These are phyloP conservation scores for Fusarium sp. DNA, from an alignment of 2,329 filamentous ascomycete genomes.

Conservation along the genomic window DNA sequence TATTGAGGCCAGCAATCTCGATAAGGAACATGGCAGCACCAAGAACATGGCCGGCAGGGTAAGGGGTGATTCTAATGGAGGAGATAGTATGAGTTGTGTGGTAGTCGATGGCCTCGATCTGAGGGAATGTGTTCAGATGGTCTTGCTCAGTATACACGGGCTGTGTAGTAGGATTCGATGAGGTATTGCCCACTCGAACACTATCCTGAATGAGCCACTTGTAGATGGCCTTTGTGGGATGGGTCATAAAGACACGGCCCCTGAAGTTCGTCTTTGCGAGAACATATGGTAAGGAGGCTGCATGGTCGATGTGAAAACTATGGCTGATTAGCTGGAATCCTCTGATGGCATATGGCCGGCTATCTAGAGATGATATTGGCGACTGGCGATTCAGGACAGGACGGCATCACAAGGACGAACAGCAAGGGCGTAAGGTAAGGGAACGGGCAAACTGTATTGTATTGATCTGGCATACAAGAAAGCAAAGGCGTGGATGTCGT, in stretches of 20 bases:
- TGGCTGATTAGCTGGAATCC: conserved; percentile 39
- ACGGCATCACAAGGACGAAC: conserved; percentile 41
- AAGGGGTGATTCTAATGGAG: conserved; percentile 95
- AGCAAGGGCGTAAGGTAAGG: conserved; percentile 37
- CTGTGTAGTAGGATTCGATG: conserved; percentile 71
- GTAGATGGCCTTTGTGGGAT: conserved; percentile 99
- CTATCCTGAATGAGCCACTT: conserved; percentile 99
- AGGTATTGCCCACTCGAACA: conserved; percentile 83
- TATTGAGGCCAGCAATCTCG: conserved; percentile 95
- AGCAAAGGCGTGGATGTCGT: conserved; percentile 39
- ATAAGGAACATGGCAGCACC: conserved; percentile 98
- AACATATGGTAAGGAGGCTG: conserved; percentile 97
- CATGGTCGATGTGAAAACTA: conserved; percentile 98
- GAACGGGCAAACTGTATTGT: conserved; percentile 47
- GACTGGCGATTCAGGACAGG: conserved; percentile 36
- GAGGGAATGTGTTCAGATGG: conserved; percentile 89
- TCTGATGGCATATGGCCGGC: conserved; percentile 16
- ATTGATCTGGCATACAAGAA: conserved; percentile 51
- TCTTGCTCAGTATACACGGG: conserved; percentile 95
- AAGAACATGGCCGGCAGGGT: conserved; percentile 96
- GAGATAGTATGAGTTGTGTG: conserved; percentile 98
- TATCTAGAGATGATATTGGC: conserved; percentile 14
- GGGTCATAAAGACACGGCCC: conserved; percentile 97
- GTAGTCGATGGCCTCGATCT: conserved; percentile 98
- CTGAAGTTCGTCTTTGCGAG: conserved; percentile 98